phyloP scores from a whole-genome alignment of 257 asterid genomes.

The Solanum clarkiae region DNA sequence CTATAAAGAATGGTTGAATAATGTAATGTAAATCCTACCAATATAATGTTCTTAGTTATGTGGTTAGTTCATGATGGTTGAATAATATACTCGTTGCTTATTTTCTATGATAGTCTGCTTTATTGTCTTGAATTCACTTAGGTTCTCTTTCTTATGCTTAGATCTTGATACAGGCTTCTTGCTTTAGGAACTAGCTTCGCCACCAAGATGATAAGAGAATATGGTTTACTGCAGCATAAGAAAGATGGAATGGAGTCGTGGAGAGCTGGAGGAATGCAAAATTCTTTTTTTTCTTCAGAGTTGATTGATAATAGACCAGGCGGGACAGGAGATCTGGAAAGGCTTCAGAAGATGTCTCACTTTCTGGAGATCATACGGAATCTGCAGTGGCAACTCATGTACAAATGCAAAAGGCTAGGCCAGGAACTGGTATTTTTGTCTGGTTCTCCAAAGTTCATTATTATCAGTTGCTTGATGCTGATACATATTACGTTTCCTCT shows the following conservation, averaged over 20 bases:
- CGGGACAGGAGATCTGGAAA: conserved; percentile 30
- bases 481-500: neutral
- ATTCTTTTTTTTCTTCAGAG: conserved; percentile 16
- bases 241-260: conserved; percentile 30
- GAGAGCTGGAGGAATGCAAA: conserved; percentile 23
- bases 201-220: conserved; percentile 53
- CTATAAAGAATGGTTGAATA: neutral
- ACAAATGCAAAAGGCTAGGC: conserved; percentile 61
- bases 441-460: conserved; percentile 9
- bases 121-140: neutral
- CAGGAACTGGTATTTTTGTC: conserved; percentile 36
- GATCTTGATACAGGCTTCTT: conserved; percentile 75
- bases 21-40: neutral
- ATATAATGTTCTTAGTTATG: neutral
- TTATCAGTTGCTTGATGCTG: neutral
- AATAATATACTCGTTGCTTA: neutral
- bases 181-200: conserved; percentile 70
- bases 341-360: conserved; percentile 63
- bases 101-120: conserved; percentile 3
- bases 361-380: conserved; percentile 61
- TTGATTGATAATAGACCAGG: conserved; percentile 27
- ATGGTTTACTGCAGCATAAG: conserved; percentile 59
- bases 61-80: neutral
- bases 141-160: conserved; percentile 4
- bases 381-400: conserved; percentile 55